A percentile compares a stretch with the other conserved stretches of the same genome.
phyloP scores from a whole-genome alignment of 495 filamentous ascomycete species.

The Neurospora hispaniola region DNA sequence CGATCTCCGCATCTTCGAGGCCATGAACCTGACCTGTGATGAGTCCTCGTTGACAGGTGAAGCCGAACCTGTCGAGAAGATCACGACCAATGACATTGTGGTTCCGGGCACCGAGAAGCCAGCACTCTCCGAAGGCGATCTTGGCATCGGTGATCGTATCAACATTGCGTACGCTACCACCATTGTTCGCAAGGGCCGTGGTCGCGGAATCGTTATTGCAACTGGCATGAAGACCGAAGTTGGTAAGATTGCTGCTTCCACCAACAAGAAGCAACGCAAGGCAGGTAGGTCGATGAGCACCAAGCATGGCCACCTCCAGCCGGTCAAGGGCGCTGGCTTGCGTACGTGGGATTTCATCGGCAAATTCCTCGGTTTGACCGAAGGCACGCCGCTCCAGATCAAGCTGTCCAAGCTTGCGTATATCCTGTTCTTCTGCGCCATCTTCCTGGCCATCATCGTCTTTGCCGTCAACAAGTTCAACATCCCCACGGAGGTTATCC shows the following conservation, averaged over 20 bases:
- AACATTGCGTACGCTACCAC: slow-evolving; percentile 64
- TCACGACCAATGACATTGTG: slow-evolving; percentile 20
- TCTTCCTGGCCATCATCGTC: slow-evolving; percentile 68
- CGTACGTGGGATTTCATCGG: slow-evolving; percentile 55
- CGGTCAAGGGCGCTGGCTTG: slow-evolving; percentile 44
- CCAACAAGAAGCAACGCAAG: slow-evolving; percentile 48
- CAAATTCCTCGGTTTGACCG: slow-evolving; percentile 63
- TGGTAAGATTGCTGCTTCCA: slow-evolving; percentile 69
- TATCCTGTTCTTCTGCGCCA: slow-evolving; percentile 60
- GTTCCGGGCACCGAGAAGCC: slow-evolving; percentile 21
- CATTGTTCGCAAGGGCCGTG: slow-evolving; percentile 57
- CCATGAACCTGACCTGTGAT: slow-evolving; percentile 54
- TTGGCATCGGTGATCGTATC: slow-evolving; percentile 52
- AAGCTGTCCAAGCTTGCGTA: slow-evolving; percentile 72
- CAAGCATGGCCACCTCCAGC: slow-evolving; percentile 48
- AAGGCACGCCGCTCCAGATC: slow-evolving; percentile 71
- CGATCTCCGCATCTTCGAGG: slow-evolving; percentile 62
- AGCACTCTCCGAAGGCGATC: slow-evolving; percentile 34
- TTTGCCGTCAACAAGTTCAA: slow-evolving; percentile 67
- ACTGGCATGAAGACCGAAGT: slow-evolving; percentile 81
- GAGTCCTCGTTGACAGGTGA: slow-evolving; percentile 53
- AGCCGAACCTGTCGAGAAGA: slow-evolving; percentile 39
- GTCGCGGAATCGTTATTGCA: slow-evolving; percentile 51
- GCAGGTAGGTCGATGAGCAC: slow-evolving; percentile 52
- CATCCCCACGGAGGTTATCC: slow-evolving; percentile 59